These are phyloP conservation scores for Candolleomyces efflorescens DNA, from an alignment of 768 basidiomycete genomes.

Conservation along the genomic window DNA sequence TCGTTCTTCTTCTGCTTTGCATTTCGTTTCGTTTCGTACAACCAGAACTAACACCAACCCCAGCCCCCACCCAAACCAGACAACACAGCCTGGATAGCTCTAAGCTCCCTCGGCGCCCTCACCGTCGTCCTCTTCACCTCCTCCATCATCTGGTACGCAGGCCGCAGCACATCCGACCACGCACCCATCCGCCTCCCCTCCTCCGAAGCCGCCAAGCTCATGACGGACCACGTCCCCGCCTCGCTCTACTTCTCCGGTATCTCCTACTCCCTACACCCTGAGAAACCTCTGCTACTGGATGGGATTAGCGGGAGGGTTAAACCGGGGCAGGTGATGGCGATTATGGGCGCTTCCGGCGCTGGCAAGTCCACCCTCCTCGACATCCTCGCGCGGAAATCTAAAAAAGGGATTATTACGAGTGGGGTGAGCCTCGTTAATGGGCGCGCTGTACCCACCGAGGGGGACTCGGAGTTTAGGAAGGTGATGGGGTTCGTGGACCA, in stretches of 20 bases:
- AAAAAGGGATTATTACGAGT: slow-evolving; percentile 62
- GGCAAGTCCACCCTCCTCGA: slow-evolving; percentile 97
- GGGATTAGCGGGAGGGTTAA: slow-evolving; percentile 83
- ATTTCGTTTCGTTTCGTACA: too few species aligned
- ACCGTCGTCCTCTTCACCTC: slow-evolving; percentile 68
- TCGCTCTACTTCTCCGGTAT: slow-evolving; percentile 87
- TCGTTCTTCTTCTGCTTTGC: too few species aligned
- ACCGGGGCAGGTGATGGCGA: slow-evolving; percentile 89
- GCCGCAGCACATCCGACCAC: slow-evolving; percentile 65
- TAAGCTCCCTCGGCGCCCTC: slow-evolving; percentile 79
- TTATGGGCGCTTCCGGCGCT: slow-evolving; percentile 96
- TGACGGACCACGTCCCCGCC: slow-evolving; percentile 93
- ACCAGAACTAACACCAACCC: too few species aligned
- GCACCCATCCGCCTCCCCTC: slow-evolving; percentile 76
- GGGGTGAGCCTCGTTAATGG: slow-evolving; percentile 88
- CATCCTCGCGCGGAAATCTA: slow-evolving; percentile 87
- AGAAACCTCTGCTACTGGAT: slow-evolving; percentile 66
- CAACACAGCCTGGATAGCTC: slow-evolving; percentile 75
- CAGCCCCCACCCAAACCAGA: slow-evolving; percentile 81
- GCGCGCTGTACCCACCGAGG: slow-evolving; percentile 64
- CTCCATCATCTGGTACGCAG: slow-evolving; percentile 88
- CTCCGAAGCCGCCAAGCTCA: slow-evolving; percentile 75
- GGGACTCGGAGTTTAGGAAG: slow-evolving; percentile 71
- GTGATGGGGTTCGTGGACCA: slow-evolving; percentile 97
- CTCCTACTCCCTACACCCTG: slow-evolving; percentile 66